Percentiles rank a stretch among this genome's conserved stretches.
These are phyloP conservation scores for Citrus sp. DNA, from an alignment of 345 rosid species.

Conservation along the genomic window DNA sequence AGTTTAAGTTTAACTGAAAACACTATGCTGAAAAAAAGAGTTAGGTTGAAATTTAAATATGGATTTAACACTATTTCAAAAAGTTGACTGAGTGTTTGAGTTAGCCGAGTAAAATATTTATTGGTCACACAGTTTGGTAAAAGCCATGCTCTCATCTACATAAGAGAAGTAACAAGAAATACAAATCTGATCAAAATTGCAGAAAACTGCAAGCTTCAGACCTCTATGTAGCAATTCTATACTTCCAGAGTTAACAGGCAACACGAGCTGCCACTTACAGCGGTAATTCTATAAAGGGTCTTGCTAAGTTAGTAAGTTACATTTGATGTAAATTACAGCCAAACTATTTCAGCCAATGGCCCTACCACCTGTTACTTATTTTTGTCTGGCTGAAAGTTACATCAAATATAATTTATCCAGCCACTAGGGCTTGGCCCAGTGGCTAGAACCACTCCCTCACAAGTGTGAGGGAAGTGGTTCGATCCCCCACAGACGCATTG, in stretches of 20 bases:
- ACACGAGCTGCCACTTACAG: neutral
- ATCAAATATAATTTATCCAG: too few relatives aligned
- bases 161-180: neutral
- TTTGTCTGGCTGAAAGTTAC: too few relatives aligned
- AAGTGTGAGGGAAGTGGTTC: too few relatives aligned
- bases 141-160: neutral
- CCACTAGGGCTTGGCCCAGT: too few relatives aligned
- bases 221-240: neutral
- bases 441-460: too few relatives aligned
- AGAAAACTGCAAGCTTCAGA: neutral
- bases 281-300: neutral
- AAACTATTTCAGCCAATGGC: too few relatives aligned
- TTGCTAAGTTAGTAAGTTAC: too few relatives aligned
- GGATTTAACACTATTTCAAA: neutral
- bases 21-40: neutral
- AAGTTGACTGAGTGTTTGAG: neutral
- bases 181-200: neutral
- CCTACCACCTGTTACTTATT: too few relatives aligned
- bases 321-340: too few relatives aligned
- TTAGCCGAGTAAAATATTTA: neutral
- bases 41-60: neutral
- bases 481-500: accelerated
- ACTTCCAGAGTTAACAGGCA: neutral
- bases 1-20: neutral
- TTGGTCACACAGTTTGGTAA: neutral